Evolutionary conservation across 2,329 filamentous ascomycete genomes (phyloP).

Genomic region (Colletotrichum theobromicola): DNA sequence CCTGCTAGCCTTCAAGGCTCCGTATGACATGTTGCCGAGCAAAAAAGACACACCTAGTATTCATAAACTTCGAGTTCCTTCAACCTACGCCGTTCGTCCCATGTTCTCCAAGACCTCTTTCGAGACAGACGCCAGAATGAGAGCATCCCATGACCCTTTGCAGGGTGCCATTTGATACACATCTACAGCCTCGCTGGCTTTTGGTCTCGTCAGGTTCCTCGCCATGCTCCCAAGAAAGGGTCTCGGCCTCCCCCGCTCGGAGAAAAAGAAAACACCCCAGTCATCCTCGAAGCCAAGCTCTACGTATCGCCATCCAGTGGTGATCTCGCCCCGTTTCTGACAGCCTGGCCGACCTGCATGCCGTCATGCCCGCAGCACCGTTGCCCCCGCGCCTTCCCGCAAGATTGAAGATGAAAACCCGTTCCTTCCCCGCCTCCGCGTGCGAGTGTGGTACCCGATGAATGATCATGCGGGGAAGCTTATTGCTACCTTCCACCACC

Average conservation of each 20-base stretch:
- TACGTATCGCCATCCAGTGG: background rate
- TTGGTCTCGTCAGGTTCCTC: background rate
- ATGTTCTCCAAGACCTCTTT: background rate
- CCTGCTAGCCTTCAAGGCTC: background rate
- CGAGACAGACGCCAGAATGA: background rate
- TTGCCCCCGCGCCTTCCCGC: background rate
- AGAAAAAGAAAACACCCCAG: background rate
- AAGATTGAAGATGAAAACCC: background rate
- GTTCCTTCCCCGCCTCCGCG: background rate
- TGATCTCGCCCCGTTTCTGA: conserved; percentile 15
- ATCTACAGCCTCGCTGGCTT: background rate
- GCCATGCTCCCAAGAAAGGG: background rate
- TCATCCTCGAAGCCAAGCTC: background rate
- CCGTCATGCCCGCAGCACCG: background rate
- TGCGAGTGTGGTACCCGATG: background rate
- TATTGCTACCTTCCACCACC: background rate
- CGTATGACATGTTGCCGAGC: background rate
- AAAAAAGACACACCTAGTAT: background rate
- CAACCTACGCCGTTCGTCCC: background rate
- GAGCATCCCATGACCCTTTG: background rate
- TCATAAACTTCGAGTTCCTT: background rate
- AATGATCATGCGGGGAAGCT: conserved; percentile 8
- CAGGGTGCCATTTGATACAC: background rate
- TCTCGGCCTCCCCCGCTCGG: background rate
- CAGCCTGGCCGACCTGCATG: background rate